Evolutionary conservation across 495 filamentous ascomycete genomes (phyloP), one percentile per base, ranked within the genome.

Genomic region (Neurospora sp.): DNA sequence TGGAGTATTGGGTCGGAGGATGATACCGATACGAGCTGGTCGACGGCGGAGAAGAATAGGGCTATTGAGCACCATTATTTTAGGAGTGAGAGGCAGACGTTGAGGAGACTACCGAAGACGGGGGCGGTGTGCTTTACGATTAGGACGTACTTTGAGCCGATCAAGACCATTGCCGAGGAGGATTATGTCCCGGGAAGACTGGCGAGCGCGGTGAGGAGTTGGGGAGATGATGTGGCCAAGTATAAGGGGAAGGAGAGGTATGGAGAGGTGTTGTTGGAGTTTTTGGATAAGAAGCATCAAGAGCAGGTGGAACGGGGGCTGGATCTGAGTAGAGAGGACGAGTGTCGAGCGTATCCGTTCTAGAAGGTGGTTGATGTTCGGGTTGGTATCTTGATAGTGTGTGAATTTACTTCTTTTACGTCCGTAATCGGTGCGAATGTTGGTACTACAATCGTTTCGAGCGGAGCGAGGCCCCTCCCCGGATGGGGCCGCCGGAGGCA

Each of bases 171-270:
- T 74, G 87, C 80, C 0, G 82, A 90, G 81, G 91, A 94, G 82
- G 85, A 86, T 20, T 91, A 89, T 77, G 90, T 93, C 8, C 91
- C 92, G 0, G 91, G 91, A 0, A 76, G 92, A 65, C 77, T 94
- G 78, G 91, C 91, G 40, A 89, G 87, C 73, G 92, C 90, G 35
- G 80, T 94, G 14, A 81, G 94, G 72, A 96, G 92, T 82, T 97
- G 94, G 94, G 92, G 91, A 1, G 90, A 93, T 69, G 92, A 96
- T 85, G 94, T 97, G 10, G 87, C 87, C 40, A 83, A 82, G 81
- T 97, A 97, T 80, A 96, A 96, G 83, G 94, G 94, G 22, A 90
- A 86, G 83, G 92, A 93, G 77, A 88, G 84, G 78, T 97, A 93
- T 82, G 86, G 87, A 73, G 90, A 92, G 41, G 90, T 96, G 4